Evolutionary conservation across 345 rosid species (phyloP).

Genomic region (Populus nigra): DNA sequence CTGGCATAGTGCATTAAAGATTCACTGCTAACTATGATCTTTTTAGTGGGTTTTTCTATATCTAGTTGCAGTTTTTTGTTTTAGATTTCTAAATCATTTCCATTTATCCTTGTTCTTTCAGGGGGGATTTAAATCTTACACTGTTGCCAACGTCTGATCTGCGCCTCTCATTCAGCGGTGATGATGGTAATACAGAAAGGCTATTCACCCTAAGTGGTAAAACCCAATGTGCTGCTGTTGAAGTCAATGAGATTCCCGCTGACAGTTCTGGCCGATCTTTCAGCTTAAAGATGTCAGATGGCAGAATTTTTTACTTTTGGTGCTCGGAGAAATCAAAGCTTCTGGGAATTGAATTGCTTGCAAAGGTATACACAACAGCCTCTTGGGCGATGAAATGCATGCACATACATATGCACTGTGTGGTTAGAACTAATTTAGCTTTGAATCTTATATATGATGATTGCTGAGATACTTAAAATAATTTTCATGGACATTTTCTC

Average conservation of each 20-base stretch:
- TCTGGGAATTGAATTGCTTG: slow-evolving; percentile 74
- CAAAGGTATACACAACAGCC: slow-evolving; percentile 53
- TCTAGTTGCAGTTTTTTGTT: neutral
- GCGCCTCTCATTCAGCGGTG: slow-evolving; percentile 77
- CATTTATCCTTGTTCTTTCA: slow-evolving; percentile 24
- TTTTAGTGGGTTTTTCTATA: neutral
- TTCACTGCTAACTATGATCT: neutral
- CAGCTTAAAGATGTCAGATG: slow-evolving; percentile 52
- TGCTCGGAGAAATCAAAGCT: slow-evolving; percentile 92
- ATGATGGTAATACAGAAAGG: slow-evolving; percentile 71
- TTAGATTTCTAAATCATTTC: slow-evolving; percentile 2
- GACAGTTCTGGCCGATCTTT: slow-evolving; percentile 92
- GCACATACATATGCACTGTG: neutral
- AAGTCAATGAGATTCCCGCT: slow-evolving; percentile 55
- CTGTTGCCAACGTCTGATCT: slow-evolving; percentile 82
- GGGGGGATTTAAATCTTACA: slow-evolving; percentile 79
- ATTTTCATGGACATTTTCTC: neutral
- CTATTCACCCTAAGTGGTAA: slow-evolving; percentile 56
- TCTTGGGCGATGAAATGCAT: neutral
- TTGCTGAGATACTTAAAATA: neutral
- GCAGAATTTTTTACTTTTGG: slow-evolving; percentile 68
- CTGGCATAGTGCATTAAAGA: neutral
- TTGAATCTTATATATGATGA: neutral
- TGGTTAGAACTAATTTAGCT: neutral
- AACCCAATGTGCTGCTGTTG: slow-evolving; percentile 46